Base-by-base conservation (phyloP, 495 filamentous ascomycete species). In the Podospora fimiseda region DNA sequence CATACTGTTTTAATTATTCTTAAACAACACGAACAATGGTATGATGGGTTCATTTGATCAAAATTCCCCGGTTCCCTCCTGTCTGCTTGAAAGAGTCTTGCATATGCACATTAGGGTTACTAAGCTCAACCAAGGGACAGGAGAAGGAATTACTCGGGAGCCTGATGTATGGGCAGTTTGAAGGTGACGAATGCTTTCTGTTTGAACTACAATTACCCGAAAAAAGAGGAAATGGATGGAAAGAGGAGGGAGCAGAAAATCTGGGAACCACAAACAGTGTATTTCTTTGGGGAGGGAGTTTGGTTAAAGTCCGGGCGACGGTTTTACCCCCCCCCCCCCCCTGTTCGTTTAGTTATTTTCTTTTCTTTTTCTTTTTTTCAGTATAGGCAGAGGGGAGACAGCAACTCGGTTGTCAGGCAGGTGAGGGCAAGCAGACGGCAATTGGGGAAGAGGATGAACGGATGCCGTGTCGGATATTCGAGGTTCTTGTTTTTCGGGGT, bases 261-360 rank as follows among this genome's bases (percentile, higher is more conserved):
- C 23, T 38, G 43, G 39, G 57, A 46, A 44, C 39, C 11, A 43
- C 23, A 37, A 43, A 21, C 11, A 27, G 42, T 42, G 42, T 51
- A 15, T 51, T 51, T 58, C 16, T 21, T 50, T 19, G 16, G 33
- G 24, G 39, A 41, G 42, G 51, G 48, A 55, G 53, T 60, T 60
- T 62, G 59, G 62, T 59, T 30, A 56, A 52, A 39, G 55, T 60
- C 51, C 23, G 51, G 52, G 48, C 39, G 47, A 52, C 51, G 50
- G 49, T 37, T 47, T 22, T 48, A 24, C 13, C 48, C 37, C 19
- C 33, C 24, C 46, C 33, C 38, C 41, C 18, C 43, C 43, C 53
- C 21, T 50, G 33, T 16, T 47, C 43, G 30, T 38, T 45, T 45
- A 20, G 14, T 30, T 46, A 40, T 42, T n/a, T 24, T 23, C 30